Evolutionary conservation across 176 grass and related monocot species (phyloP), one percentile per base, ranked within the genome.

Genomic region (Saccharum spontaneum): DNA sequence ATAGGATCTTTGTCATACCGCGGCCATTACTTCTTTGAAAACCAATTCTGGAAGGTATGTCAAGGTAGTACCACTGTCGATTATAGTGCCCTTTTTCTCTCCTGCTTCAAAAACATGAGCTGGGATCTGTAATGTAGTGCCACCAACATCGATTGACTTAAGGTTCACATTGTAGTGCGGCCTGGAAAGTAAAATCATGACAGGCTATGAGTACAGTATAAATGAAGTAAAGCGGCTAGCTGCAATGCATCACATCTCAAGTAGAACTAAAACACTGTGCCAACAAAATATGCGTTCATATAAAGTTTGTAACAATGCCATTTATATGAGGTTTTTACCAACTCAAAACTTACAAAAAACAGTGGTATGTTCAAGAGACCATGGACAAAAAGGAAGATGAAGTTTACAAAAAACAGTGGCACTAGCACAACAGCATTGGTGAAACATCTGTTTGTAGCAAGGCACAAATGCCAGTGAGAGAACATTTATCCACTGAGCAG

Each of bases 51-150:
- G 97, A 87, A 98, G 90, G 86, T 98, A 98, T 83, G 93, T 84
- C 71, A 98, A 86, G 65, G 97, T 98, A 41, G 97, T 98, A 82
- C 97, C 97, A 71, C 97, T 96, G 81, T 98, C 97, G 73, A 98
- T 69, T 75, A 98, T 95, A 34, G 93, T 96, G 69, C 97, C 97
- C 75, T 88, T 98, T 78, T 86, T 91, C 24, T 90, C 84, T 45
- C 86, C 88, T 15, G 87, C 84, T 84, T 92, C 93, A 89, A 98
- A 98, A 79, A 96, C 59, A 90, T 92, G 60, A 76, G 91, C 79
- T 50, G 97, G 91, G 78, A 98, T 86, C 71, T 88, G 83, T 45
- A 98, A 92, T 69, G 91, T 85, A 75, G 83, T 79, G 67, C 90
- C 82, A 83, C 91, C 97, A 82, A 98, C 97, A 85, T 92, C 89